These are phyloP conservation scores for Xylaria acuta DNA, from an alignment of 495 filamentous ascomycete genomes.

Conservation along the genomic window DNA sequence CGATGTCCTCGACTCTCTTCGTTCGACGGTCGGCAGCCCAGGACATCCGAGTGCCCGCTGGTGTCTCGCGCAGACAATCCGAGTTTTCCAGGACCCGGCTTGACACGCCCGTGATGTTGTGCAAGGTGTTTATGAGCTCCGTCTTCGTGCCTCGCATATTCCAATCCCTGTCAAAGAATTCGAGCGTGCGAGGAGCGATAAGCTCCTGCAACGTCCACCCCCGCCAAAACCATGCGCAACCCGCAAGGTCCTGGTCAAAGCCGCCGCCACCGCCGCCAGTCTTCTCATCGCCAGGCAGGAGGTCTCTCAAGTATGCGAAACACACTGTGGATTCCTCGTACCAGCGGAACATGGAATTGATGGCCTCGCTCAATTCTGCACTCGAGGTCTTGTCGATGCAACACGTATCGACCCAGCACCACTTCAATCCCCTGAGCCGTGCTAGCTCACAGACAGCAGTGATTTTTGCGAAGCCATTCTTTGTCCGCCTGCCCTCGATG, in stretches of 20 bases:
- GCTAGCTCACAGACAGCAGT: not conserved
- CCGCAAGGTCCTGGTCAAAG: not conserved
- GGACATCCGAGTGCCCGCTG: constrained; percentile 35
- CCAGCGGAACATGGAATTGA: constrained; percentile 26
- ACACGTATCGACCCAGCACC: constrained; percentile 34
- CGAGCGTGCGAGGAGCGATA: not conserved
- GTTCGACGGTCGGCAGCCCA: constrained; percentile 43
- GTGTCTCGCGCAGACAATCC: not conserved
- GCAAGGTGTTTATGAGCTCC: not conserved
- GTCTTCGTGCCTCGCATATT: constrained; percentile 15
- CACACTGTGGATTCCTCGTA: constrained; percentile 33
- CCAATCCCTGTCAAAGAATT: constrained; percentile 13
- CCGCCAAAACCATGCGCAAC: constrained; percentile 13
- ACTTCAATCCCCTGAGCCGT: constrained; percentile 15
- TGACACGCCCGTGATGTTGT: constrained; percentile 10
- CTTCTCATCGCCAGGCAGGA: constrained; percentile 1
- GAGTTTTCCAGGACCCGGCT: not conserved
- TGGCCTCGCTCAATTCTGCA: constrained; percentile 30
- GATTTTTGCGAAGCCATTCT: constrained; percentile 9
- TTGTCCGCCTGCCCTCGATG: not conserved
- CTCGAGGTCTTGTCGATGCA: constrained; percentile 30
- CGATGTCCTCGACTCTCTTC: constrained; percentile 36
- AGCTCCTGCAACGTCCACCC: constrained; percentile 16
- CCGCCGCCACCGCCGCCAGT: not conserved
- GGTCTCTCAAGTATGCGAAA: constrained; percentile 31